phyloP scores from a whole-genome alignment of 2,329 filamentous ascomycete species.

The Fusarium aywerte region DNA sequence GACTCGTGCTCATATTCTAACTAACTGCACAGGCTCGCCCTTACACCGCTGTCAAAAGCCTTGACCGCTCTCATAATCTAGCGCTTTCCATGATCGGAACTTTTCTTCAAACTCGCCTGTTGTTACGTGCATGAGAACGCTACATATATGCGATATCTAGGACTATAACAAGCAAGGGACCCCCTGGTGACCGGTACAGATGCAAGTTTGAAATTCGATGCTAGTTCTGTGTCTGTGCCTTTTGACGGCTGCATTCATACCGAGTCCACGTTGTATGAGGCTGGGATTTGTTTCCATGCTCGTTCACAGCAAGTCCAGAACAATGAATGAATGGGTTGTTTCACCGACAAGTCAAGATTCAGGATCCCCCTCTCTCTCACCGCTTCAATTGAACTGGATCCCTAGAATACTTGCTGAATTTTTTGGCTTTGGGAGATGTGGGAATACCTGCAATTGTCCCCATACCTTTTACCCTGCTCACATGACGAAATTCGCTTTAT shows the following conservation, averaged over 20 bases:
- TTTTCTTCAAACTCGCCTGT: slow-evolving; percentile 17
- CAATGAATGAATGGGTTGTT: slow-evolving; percentile 4
- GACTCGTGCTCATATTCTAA: slow-evolving; percentile 25
- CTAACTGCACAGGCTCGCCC: background rate
- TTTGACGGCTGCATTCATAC: slow-evolving; percentile 29
- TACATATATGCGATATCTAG: slow-evolving; percentile 16
- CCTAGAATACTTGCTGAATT: background rate
- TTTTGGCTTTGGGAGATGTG: background rate
- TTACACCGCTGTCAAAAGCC: slow-evolving; percentile 28
- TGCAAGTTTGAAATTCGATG: slow-evolving; percentile 24
- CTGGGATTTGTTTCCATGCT: slow-evolving; percentile 3
- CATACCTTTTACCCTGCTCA: slow-evolving; percentile 7
- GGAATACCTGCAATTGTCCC: background rate
- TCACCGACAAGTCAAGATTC: slow-evolving; percentile 28
- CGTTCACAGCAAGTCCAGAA: background rate
- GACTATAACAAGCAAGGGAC: slow-evolving; percentile 15
- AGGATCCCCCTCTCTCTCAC: slow-evolving; percentile 14
- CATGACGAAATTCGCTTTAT: slow-evolving; percentile 25
- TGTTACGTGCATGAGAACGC: slow-evolving; percentile 29
- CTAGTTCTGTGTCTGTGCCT: slow-evolving; percentile 22
- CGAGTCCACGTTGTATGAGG: slow-evolving; percentile 16
- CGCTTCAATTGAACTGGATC: slow-evolving; percentile 22
- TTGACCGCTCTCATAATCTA: slow-evolving; percentile 23
- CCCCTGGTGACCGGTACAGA: slow-evolving; percentile 16
- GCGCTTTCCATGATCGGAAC: slow-evolving; percentile 11